Base-by-base conservation (phyloP, 2,329 filamentous ascomycete species). In the Eutypa lata region DNA sequence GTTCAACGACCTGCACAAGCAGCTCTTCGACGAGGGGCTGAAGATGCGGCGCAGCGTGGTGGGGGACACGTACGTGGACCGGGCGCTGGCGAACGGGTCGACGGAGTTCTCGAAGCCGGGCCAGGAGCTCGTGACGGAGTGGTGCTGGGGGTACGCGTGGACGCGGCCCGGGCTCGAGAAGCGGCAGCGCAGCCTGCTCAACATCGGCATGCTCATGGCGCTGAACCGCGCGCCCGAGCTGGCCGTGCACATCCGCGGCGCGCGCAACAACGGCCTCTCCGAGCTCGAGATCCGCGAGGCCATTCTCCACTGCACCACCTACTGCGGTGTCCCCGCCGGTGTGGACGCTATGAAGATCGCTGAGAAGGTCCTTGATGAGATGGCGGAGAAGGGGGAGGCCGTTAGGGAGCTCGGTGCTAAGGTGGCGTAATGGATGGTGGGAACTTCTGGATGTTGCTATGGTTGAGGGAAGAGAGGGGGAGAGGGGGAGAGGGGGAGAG, bases 141-240 rank as follows among this genome's bases (percentile, higher is more conserved):
- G 76, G 65, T 82, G 80, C 70, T 88, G 84, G 84, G 84, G 83
- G 14, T 77, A 77, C 53, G 77, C 80, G 24, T 88, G 84, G 84
- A 80, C 80, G 3, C 77, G 84, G 7, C 83, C 82, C 0, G 84
- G 84, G 0, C 76, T 88, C 8, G 77, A 80, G 35, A 76, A 78
- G 54, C 84, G 86, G 65, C 79, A 83, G 58, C 76, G 84, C 46
- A 81, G 76, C 50, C 72, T 88, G 51, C 70, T 88, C 50, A 87
- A 87, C 65, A 81, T 87, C 47, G 83, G 78, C 47, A 86, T 88
- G 79, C 76, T 71, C 31, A 69, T 69, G 57, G 82, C 82, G 3
- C 72, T 86, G 56, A 86, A 86, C 60, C 73, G 81, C 5, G 73
- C 72, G 6, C 76, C 79, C 0, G 84, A 88, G 63, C 71, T 88